A percentile compares a stretch with the other conserved stretches of the same genome.
phyloP scores from a whole-genome alignment of 164 flowering plant genomes.

The Malania oleifera region DNA sequence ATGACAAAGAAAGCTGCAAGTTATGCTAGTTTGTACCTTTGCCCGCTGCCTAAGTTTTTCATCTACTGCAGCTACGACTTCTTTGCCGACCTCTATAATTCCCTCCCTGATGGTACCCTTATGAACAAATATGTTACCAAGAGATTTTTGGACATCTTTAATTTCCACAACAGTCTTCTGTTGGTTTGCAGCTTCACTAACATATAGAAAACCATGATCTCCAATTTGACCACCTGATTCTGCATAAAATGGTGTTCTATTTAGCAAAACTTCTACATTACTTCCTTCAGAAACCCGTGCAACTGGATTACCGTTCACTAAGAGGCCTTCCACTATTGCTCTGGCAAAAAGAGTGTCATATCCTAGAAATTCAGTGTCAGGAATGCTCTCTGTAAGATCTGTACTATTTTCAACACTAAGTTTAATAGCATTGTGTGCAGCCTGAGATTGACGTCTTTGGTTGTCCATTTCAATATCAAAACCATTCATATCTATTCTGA shows the following conservation, averaged over 20 bases:
- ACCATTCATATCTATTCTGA: conserved; percentile 60
- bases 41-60: conserved; percentile 73
- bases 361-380: conserved; percentile 84
- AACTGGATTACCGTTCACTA: conserved; percentile 67
- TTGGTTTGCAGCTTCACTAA: conserved; percentile 29
- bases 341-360: conserved; percentile 66
- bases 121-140: conserved; percentile 76
- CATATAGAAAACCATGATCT: conserved; percentile 70
- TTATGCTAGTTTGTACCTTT: conserved; percentile 39
- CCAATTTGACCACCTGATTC: conserved; percentile 98
- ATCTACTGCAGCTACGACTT: conserved; percentile 87
- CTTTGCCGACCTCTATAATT: conserved; percentile 62
- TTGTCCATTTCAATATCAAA: conserved; percentile 86
- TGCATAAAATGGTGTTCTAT: conserved; percentile 90
- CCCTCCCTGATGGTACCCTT: conserved; percentile 77
- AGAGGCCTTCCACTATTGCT: conserved; percentile 70
- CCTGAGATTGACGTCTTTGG: conserved; percentile 85
- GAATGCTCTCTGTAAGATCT: conserved; percentile 38
- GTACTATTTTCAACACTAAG: conserved; percentile 58
- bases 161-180: conserved; percentile 56
- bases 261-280: conserved; percentile 74
- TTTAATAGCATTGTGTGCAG: conserved; percentile 80
- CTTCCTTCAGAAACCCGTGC: conserved; percentile 64
- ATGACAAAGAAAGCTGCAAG: neutral
- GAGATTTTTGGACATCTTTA: conserved; percentile 73